These are phyloP conservation scores for Viola odorata DNA, from an alignment of 345 rosid genomes.

Conservation along the genomic window DNA sequence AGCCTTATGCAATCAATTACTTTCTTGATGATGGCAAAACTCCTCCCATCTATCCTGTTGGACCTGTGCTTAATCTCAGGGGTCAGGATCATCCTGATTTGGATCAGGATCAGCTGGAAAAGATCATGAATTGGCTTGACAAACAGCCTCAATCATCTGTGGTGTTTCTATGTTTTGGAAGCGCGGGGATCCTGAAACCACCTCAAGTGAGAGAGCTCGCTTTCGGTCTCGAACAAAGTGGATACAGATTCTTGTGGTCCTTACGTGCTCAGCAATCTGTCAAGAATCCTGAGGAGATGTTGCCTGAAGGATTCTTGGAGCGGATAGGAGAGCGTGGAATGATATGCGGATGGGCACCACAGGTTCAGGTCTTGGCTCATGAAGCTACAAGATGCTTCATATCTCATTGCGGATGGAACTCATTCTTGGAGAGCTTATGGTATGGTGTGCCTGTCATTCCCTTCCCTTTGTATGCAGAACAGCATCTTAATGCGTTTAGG, in stretches of 20 bases:
- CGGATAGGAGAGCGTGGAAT: constrained; percentile 15
- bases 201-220: constrained; percentile 22
- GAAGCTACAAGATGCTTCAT: constrained; percentile 21
- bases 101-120: background rate
- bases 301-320: constrained; percentile 18
- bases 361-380: constrained; percentile 16
- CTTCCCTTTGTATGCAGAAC: constrained; percentile 23
- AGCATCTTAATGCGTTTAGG: constrained; percentile 25
- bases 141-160: constrained; percentile 18
- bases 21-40: no score
- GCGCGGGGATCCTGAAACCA: constrained; percentile 10
- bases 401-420: constrained; percentile 30
- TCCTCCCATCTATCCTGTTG: background rate
- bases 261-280: constrained; percentile 4
- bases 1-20: no score
- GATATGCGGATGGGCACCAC: constrained; percentile 22
- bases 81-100: constrained; percentile 3
- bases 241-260: constrained; percentile 21
- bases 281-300: constrained; percentile 1
- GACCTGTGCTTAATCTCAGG: constrained; percentile 7
- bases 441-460: constrained; percentile 17
- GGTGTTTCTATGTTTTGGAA: constrained; percentile 23
- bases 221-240: constrained; percentile 17
- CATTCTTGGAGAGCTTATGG: constrained; percentile 24
- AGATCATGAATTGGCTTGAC: constrained; percentile 7